phyloP scores from a whole-genome alignment of 2,329 filamentous ascomycete species.

The Coleophoma eucalyptorum region DNA sequence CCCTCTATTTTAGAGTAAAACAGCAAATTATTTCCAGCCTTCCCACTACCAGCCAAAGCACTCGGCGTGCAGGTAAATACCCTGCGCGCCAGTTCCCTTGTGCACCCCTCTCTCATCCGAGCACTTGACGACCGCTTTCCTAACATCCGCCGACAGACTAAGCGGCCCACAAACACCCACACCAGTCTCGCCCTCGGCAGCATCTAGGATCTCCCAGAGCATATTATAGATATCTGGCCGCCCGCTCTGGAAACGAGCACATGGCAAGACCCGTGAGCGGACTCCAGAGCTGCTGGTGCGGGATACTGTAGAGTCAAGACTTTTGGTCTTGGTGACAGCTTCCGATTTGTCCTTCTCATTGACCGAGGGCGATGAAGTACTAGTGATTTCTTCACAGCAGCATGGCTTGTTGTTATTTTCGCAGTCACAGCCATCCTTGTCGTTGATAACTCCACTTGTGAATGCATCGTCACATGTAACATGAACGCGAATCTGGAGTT shows the following conservation, averaged over 20 bases:
- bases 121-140: conserved; percentile 50
- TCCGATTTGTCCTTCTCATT: conserved; percentile 3
- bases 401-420: conserved; percentile 14
- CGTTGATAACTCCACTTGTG: conserved; percentile 5
- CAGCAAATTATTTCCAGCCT: no score
- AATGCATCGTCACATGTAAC: conserved; percentile 37
- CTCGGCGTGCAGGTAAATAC: conserved; percentile 57
- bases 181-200: conserved; percentile 57
- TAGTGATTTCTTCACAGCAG: conserved; percentile 8
- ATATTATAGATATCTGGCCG: conserved; percentile 49
- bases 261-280: conserved; percentile 37
- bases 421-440: conserved; percentile 10
- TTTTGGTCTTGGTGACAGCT: conserved; percentile 3
- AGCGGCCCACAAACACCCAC: conserved; percentile 57
- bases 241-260: conserved; percentile 14
- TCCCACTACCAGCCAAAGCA: conserved; percentile 37
- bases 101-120: conserved; percentile 60
- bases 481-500: conserved; percentile 48
- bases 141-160: conserved; percentile 46
- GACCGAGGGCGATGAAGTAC: conserved; percentile 3
- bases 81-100: conserved; percentile 61
- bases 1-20: no score
- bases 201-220: conserved; percentile 50
- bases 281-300: conserved; percentile 19
- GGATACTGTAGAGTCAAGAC: background rate